A percentile compares a stretch with the other conserved stretches of the same genome.
Evolutionary conservation across 2,329 filamentous ascomycete genomes (phyloP).

Genomic region (Cladosporium cucumerinum): DNA sequence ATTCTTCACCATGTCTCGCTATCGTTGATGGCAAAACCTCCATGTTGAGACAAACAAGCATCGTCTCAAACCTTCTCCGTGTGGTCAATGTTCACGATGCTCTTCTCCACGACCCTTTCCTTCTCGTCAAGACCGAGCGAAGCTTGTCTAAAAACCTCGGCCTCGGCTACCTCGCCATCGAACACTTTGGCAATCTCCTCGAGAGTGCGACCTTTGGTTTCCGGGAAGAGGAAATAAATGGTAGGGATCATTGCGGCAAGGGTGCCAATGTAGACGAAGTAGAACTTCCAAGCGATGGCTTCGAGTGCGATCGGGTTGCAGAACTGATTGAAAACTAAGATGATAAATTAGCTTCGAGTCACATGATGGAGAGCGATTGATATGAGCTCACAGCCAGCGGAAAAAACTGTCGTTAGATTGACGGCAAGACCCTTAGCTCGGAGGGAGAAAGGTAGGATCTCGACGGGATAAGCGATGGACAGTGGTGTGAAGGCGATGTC

Average conservation of each 20-base stretch:
- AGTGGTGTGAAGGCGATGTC: slow-evolving; percentile 39
- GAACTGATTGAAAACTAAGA: slow-evolving; percentile 34
- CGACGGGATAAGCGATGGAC: slow-evolving; percentile 33
- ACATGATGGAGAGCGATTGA: neutral
- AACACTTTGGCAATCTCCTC: slow-evolving; percentile 46
- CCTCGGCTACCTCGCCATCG: slow-evolving; percentile 28
- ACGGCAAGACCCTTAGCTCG: slow-evolving; percentile 28
- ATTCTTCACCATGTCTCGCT: neutral
- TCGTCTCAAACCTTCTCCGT: slow-evolving; percentile 7
- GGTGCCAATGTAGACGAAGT: slow-evolving; percentile 42
- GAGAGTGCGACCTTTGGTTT: slow-evolving; percentile 28
- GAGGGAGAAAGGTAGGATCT: slow-evolving; percentile 36
- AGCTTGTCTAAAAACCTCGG: slow-evolving; percentile 3
- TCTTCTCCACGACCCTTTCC: neutral
- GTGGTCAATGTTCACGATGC: neutral
- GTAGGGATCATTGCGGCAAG: slow-evolving; percentile 24
- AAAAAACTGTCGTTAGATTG: slow-evolving; percentile 19
- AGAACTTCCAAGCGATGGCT: slow-evolving; percentile 43
- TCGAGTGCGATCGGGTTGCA: slow-evolving; percentile 44
- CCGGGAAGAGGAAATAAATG: slow-evolving; percentile 28
- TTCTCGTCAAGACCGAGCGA: neutral
- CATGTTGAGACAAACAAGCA: neutral
- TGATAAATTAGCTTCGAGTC: neutral
- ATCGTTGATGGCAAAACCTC: neutral
- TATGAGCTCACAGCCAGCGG: neutral